Evolutionary conservation across 306 rosid species (phyloP).

Genomic region (Elaeagnus macrophylla): DNA sequence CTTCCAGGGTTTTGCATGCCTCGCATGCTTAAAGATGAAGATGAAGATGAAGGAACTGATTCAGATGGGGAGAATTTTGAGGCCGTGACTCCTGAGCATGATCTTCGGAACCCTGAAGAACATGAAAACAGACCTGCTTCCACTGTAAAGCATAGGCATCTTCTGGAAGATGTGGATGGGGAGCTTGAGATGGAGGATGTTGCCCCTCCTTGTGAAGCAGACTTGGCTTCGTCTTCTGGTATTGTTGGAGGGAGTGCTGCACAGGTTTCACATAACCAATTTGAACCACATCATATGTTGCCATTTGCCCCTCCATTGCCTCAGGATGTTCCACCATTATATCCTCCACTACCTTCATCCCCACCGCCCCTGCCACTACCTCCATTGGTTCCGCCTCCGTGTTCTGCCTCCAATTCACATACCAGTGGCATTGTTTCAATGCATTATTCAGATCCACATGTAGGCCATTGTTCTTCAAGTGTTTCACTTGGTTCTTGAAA

Average conservation of each 20-base stretch:
- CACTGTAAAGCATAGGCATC: conserved; percentile 68
- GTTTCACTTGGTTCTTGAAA: neutral
- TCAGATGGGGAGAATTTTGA: conserved; percentile 89
- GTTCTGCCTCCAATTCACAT: conserved; percentile 39
- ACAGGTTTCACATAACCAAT: conserved; percentile 24
- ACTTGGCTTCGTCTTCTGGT: conserved; percentile 36
- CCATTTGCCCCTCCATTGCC: conserved; percentile 44
- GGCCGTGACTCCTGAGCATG: conserved; percentile 91
- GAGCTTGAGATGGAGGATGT: conserved; percentile 99
- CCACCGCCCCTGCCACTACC: conserved; percentile 54
- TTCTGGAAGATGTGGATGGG: conserved; percentile 92
- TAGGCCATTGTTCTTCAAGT: conserved; percentile 20
- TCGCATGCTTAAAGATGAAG: conserved; percentile 71
- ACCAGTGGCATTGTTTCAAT: conserved; percentile 41
- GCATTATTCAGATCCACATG: conserved; percentile 43
- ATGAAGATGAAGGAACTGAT: conserved; percentile 79
- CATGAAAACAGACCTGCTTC: conserved; percentile 27
- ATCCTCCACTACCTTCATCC: conserved; percentile 64
- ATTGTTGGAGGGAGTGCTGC: conserved; percentile 21
- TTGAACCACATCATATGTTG: conserved; percentile 33
- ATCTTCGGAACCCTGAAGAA: conserved; percentile 38
- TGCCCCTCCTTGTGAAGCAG: conserved; percentile 68
- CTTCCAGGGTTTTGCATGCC: conserved; percentile 95
- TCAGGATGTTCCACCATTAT: conserved; percentile 47
- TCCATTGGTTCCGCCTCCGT: conserved; percentile 35